Base-by-base conservation (phyloP, 2,329 filamentous ascomycete species). In the Colletotrichum eleusines region DNA sequence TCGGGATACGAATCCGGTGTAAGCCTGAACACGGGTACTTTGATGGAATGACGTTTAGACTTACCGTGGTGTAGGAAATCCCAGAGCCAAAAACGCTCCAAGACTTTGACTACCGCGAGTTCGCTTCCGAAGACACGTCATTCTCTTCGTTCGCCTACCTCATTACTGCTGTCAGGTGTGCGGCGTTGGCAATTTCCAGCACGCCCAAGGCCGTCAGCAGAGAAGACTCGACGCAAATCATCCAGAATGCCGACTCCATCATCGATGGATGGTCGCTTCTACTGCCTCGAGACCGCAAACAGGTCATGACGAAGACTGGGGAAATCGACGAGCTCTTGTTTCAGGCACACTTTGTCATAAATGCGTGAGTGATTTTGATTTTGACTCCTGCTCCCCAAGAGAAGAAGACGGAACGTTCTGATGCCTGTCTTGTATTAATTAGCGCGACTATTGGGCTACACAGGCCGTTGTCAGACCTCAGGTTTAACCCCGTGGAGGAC, bases 121-220 rank as follows among this genome's bases (percentile, higher is more conserved):
- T 92, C 70, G 81, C 84, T 1, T 82, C 87, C 18, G 85, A 89
- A 12, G 81, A 84, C 5, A 60, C 40, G 78, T 83, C 82, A 2
- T 93, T 90, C 76, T 91, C 90, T 0, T 92, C 90, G 0, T 91
- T 88, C 75, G 86, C 88, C 33, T 92, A 92, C 75, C 86, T 90
- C 2, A 88, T 93, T 55, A 90, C 92, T 69, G 88, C 90, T 0
- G 83, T 89, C 8, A 85, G 89, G 1, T 75, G 74, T 54, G 73
- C 75, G 9, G 73, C 75, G 0, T 61, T 69, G 23, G 76, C 75
- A 1, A 79, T 82, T 53, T 75, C 75, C 0, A 73, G 73, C 1
- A 72, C 73, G 0, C 75, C 78, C 1, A 73, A 75, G 12, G 44
- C 70, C 2, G 66, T 74, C 0, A 64, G 48, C 1, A 74, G 66